Percentiles rank a stretch among this genome's conserved stretches.
Conservation (phyloP, 495 filamentous ascomycete genomes). For the Cetradonia linearis region DNA sequence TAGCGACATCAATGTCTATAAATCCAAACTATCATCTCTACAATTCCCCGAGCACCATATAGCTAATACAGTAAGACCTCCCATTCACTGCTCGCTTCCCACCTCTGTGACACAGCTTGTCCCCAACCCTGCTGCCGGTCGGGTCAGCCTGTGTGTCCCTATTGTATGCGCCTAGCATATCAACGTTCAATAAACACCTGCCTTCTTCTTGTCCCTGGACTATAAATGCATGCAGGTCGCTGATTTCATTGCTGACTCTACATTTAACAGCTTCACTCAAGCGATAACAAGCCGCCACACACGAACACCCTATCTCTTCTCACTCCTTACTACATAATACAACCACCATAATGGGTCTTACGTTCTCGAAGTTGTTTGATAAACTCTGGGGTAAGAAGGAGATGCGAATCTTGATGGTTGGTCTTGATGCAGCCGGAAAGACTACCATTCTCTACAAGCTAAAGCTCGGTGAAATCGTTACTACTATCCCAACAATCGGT, state of each 20-base stretch:
- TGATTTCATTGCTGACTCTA: slow-evolving; percentile 5
- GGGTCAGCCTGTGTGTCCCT: neutral
- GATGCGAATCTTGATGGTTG: slow-evolving; percentile 98
- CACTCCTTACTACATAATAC: slow-evolving; percentile 26
- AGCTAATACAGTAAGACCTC: slow-evolving; percentile 5
- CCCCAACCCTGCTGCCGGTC: slow-evolving; percentile 3
- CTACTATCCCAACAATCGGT: slow-evolving; percentile 99
- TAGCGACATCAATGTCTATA: slow-evolving; percentile 14
- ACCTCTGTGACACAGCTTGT: neutral
- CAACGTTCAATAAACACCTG: slow-evolving; percentile 6
- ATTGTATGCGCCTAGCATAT: slow-evolving; percentile 11
- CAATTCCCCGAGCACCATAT: neutral
- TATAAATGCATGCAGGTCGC: neutral
- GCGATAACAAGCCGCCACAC: neutral
- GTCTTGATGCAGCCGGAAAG: slow-evolving; percentile 95
- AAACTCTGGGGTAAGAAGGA: slow-evolving; percentile 98
- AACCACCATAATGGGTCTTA: slow-evolving; percentile 81
- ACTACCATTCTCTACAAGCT: slow-evolving; percentile 99
- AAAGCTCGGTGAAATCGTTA: slow-evolving; percentile 98
- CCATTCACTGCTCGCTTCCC: neutral
- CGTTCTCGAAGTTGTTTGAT: slow-evolving; percentile 87
- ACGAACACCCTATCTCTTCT: slow-evolving; percentile 7
- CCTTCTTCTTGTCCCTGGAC: neutral
- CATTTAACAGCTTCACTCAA: neutral
- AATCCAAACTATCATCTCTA: slow-evolving; percentile 5